Evolutionary conservation across 306 rosid species (phyloP), one percentile per base, ranked within the genome.

Genomic region (Medicago lupulina): DNA sequence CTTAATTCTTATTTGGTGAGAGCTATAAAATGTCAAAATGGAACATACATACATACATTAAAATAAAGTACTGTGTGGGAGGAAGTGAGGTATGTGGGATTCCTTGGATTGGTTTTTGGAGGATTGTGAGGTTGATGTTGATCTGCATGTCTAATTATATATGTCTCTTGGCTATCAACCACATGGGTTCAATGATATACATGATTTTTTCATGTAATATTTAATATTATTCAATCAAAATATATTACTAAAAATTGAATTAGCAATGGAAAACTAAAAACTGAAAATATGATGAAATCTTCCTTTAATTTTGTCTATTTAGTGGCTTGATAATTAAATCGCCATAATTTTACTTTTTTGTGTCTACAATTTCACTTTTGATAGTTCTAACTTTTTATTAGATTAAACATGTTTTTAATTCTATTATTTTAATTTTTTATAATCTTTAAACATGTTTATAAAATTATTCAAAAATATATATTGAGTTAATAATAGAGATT

Each of bases 51-150:
- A 46, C 43, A 36, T 62, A 69, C 55, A 60, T 43, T 21, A 54
- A 70, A 61, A 64, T 53, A 61, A 47, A 53, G 73, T n/a, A 38
- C 23, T 21, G 23, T 21, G 23, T 21, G 23, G 23, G 23, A 21
- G 23, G 23, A 21, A 21, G 23, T 21, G 23, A 21, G 23, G 23
- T 21, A 23, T 36, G 7, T 67, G 69, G 74, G 78, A 16, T 67
- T 84, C 84, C 77, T 78, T 79, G 38, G 50, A 53, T 80, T 75
- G 85, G 79, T 81, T 68, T 84, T 90, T 87, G 86, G 76, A 77
- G 83, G 82, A 81, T 59, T 80, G 40, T 74, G 86, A 89, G 90
- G 87, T 55, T 79, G 87, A 86, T 46, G 82, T 87, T 83, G 82
- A 78, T 84, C 47, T 64, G 10, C 57, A 21, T 18, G 53, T 54